Evolutionary conservation across 2,329 filamentous ascomycete genomes (phyloP), one percentile per base, ranked within the genome.

Genomic region (Dichotomopilus funicola): DNA sequence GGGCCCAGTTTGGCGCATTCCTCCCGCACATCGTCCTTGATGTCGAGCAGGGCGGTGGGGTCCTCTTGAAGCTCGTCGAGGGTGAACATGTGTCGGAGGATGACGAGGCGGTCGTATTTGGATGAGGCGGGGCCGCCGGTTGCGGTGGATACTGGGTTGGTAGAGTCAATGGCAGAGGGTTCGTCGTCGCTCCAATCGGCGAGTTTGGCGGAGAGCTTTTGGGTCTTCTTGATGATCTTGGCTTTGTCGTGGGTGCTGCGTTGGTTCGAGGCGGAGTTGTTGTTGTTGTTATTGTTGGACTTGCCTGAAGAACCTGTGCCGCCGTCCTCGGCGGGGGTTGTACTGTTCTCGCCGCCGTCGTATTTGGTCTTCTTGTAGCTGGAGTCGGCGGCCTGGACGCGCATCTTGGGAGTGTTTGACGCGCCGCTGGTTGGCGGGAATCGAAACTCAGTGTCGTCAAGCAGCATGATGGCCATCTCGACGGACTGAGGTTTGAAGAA

Each of bases 401-500:
- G 80, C 78, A 96, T 95, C 57, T 78, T 84, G 33, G 85, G 87
- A 35, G 49, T 73, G 4, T 69, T 66, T n/a, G 45, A 33, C n/a
- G 68, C 77, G 62, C 64, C 86, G 71, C 40, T 13, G 11, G 69
- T 75, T 2, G 75, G 59, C 0, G 75, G 75, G 57, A 88, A 77
- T 56, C 92, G 81, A 65, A 97, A 94, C 63, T 91, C 84, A 4
- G 86, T 87, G 65, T 91, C 89, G 69, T 95, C 89, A 10, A 90
- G 78, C 65, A 94, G 78, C 74, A 86, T 83, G 61, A 92, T 88
- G 45, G 89, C 89, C 74, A 91, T 86, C 43, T 87, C 77, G 56
- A 99, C 92, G n/a, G 89, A 95, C 67, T 95, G 91, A 0, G 91
- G 88, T 64, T 94, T 89, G 79, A 96, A 96, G 73, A 95, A 99